Base-by-base conservation (phyloP, 2,329 filamentous ascomycete genomes). In the Calycina herbarum region DNA sequence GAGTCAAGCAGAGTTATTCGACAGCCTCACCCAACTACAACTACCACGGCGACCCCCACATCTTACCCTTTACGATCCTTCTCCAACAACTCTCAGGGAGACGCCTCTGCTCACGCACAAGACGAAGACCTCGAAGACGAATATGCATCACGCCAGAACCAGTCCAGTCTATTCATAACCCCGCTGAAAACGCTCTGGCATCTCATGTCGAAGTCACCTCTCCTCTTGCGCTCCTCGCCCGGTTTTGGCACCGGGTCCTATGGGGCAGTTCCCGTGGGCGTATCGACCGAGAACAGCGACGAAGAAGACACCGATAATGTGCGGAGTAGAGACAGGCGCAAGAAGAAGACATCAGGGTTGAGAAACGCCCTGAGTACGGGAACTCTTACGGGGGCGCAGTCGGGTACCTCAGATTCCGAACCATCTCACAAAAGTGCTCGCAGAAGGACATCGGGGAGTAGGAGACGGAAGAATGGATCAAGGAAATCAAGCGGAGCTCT, bases 231-330 rank as follows among this genome's bases (percentile, higher is more conserved):
- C 67, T 85, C 85, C 60, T 85, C 85, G 69, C 85, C 86, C 56
- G 84, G 84, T 40, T 82, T 85, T 74, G 86, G 85, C 64, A 86
- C 84, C 42, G 83, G 84, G 27, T 87, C 85, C 17, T 89, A 89
- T 75, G 86, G 86, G 63, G 85, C 84, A 4, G 80, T 85, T 27
- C 85, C 83, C 5, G 72, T 83, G 54, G 75, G 80, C 45, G 79
- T 76, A 5, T 76, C 77, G 33, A 74, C 72, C n/a, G 75, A 77
- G 35, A 76, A 76, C 51, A 75, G 73, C 24, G 74, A 74, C 31
- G 73, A 76, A 13, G 73, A 78, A 31, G 72, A 77, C 7, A 68
- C 65, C 15, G 65, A 74, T 62, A 67, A 70, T 64, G 35, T 66
- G 48, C 67, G 70, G 35, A 64, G 70, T 20, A 40, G 68, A 60